A percentile compares a stretch with the other conserved stretches of the same genome.
Evolutionary conservation across 1,139 yeast species (phyloP).

Genomic region (Lodderomyces metapsilosis): DNA sequence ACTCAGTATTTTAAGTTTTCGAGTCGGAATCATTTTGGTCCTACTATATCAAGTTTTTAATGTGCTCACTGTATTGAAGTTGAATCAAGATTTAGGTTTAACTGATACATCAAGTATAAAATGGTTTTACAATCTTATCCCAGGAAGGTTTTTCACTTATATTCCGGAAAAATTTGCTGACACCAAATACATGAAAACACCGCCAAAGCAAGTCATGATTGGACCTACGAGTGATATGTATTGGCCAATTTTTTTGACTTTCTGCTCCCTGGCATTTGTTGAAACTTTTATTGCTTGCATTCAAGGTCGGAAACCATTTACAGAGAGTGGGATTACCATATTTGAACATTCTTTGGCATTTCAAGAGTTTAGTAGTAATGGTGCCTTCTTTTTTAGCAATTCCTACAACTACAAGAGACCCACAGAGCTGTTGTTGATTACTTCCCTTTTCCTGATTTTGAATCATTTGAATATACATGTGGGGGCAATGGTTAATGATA

Average conservation of each 20-base stretch:
- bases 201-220: slow-evolving; percentile 29
- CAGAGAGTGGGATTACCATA: slow-evolving; percentile 68
- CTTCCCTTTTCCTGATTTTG: slow-evolving; percentile 51
- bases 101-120: slow-evolving; percentile 20
- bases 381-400: slow-evolving; percentile 28
- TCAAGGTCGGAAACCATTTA: slow-evolving; percentile 56
- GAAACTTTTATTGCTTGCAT: slow-evolving; percentile 68
- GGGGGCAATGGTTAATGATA: slow-evolving; percentile 52
- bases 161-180: slow-evolving; percentile 26
- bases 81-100: slow-evolving; percentile 21
- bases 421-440: slow-evolving; percentile 50
- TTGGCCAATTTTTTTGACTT: slow-evolving; percentile 62
- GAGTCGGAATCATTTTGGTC: slow-evolving; percentile 36
- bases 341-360: slow-evolving; percentile 75
- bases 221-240: slow-evolving; percentile 59
- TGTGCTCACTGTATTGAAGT: slow-evolving; percentile 39
- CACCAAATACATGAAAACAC: slow-evolving; percentile 35
- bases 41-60: slow-evolving; percentile 33
- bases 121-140: slow-evolving; percentile 19
- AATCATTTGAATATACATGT: slow-evolving; percentile 60
- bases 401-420: slow-evolving; percentile 35
- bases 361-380: slow-evolving; percentile 61
- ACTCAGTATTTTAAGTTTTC: slow-evolving; percentile 26
- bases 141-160: slow-evolving; percentile 33
- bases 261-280: slow-evolving; percentile 64